Base-by-base conservation (phyloP, 805 yeast genomes). In the Vanderwaltozyma polyspora region DNA sequence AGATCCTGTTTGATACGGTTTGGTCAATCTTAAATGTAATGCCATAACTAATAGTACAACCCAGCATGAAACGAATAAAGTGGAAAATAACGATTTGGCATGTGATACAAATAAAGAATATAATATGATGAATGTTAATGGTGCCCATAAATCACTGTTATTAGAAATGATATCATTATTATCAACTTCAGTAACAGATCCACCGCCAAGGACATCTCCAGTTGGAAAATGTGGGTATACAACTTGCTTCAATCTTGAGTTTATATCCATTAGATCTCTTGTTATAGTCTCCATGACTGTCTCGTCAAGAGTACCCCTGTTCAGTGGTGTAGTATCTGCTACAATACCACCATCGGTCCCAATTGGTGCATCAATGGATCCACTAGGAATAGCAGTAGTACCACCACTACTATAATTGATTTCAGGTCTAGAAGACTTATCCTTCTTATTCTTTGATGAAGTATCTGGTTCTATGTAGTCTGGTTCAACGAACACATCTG, bases 111-210 rank as follows among this genome's bases (percentile, higher is more conserved):
- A 47, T 25, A 56, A 35, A 6, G 61, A 45, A 33, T 52, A 58
- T 3, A 44, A 31, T 2, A 58, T 46, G 19, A 55, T 46, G 21
- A 58, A 55, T 5, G 49, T 33, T 11, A 58, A 34, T 1, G 63
- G 63, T 1, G 63, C 63, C 63, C 63, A 58, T 7, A 58, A 43
- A 36, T 58, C 63, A 26, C 54, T 46, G 37, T 44, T 43, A 4
- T 40, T 37, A 3, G 45, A 32, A 14, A 41, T 38, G n/a, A 37
- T 35, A 19, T 34, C 40, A 21, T 36, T 37, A 7, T 15, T 12
- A 19, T 25, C 25, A 6, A 14, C 15, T 11, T 24, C 31, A 21
- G 28, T 28, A 6, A 18, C 29, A 21, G 24, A 16, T 2, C 10
- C 29, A 19, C 36, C 15, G 13, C 39, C 28, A 11, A 42, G 19